These are phyloP conservation scores for Mentha longifolia DNA, from an alignment of 257 asterid species.

Conservation along the genomic window DNA sequence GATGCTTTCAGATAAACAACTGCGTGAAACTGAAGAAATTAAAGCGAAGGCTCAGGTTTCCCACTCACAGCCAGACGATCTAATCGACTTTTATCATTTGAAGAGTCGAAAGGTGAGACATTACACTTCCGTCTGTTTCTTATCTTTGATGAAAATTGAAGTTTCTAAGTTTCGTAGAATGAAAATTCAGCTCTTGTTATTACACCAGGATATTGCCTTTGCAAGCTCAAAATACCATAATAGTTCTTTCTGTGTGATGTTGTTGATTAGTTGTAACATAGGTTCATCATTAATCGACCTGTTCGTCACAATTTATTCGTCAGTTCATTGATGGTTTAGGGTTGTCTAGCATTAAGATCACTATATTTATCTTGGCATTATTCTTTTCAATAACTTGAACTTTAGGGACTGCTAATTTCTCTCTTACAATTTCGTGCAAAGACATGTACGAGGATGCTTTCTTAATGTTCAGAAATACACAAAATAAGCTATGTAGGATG, in stretches of 20 bases:
- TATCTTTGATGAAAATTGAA: conserved; percentile 28
- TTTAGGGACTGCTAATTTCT: conserved; percentile 9
- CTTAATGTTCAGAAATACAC: conserved; percentile 8
- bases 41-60: conserved; percentile 84
- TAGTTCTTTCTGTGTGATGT: background rate
- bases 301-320: conserved; percentile 4
- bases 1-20: conserved; percentile 95
- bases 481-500: conserved; percentile 14
- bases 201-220: background rate
- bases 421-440: background rate
- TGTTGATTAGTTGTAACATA: background rate
- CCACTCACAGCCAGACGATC: conserved; percentile 97
- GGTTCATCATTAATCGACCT: background rate
- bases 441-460: background rate
- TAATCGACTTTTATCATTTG: conserved; percentile 95
- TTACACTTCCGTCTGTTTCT: conserved; percentile 19
- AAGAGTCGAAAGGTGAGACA: conserved; percentile 87
- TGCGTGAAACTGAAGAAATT: conserved; percentile 91
- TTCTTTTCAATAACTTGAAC: conserved; percentile 1
- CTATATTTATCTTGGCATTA: background rate
- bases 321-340: conserved; percentile 2
- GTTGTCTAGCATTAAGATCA: conserved; percentile 5
- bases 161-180: conserved; percentile 12
- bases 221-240: background rate
- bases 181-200: conserved; percentile 8